These are phyloP conservation scores for Davidsoniella eucalypti DNA, from an alignment of 2,329 filamentous ascomycete genomes.

Conservation along the genomic window DNA sequence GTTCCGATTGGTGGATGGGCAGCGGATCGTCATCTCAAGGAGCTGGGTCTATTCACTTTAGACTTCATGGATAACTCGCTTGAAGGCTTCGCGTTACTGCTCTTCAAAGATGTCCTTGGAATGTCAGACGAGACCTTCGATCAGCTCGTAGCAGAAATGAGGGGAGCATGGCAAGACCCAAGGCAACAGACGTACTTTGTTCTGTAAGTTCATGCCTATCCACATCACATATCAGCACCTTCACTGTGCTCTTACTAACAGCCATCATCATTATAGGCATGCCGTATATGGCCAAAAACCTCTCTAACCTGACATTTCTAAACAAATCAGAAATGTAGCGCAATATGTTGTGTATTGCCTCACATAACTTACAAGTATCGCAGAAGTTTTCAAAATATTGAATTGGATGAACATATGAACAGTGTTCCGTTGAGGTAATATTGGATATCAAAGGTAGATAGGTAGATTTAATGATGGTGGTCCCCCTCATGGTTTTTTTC, in stretches of 20 bases:
- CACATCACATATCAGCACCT: neutral
- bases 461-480: too few species aligned
- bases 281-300: conserved; percentile 4
- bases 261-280: neutral
- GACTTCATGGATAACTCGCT: conserved; percentile 18
- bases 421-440: too few species aligned
- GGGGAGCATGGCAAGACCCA: conserved; percentile 8
- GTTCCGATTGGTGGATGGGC: conserved; percentile 32
- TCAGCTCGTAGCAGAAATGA: conserved; percentile 16
- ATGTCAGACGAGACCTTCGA: conserved; percentile 18
- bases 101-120: conserved; percentile 18
- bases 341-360: too few species aligned
- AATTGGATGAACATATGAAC: too few species aligned
- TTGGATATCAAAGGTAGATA: too few species aligned
- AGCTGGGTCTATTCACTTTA: conserved; percentile 23
- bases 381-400: too few species aligned
- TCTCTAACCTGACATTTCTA: neutral
- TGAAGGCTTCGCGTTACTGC: conserved; percentile 18
- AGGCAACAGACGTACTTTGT: conserved; percentile 5
- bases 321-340: too few species aligned
- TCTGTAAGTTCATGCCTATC: conserved; percentile 2
- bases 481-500: too few species aligned
- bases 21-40: conserved; percentile 26
- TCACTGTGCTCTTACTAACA: too few species aligned
- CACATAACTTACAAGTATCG: too few species aligned